Percentiles rank a stretch among this genome's conserved stretches.
Conservation (phyloP, 2,329 filamentous ascomycete genomes). For the Fonsecaea nubica region DNA sequence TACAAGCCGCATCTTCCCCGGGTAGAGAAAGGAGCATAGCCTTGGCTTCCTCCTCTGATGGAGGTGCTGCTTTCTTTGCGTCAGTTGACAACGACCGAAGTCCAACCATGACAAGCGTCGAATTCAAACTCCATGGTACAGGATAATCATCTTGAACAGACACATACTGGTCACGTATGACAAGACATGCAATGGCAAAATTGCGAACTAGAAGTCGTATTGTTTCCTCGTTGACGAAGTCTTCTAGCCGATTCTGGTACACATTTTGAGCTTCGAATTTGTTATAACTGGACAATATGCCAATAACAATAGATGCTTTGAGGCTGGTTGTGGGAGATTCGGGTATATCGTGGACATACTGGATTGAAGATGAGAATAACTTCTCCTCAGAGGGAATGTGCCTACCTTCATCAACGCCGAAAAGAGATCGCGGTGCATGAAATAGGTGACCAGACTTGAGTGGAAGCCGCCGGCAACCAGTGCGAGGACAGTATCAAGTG, state of each 20-base stretch:
- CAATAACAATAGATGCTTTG: slow-evolving; percentile 80
- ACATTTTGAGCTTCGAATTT: slow-evolving; percentile 99
- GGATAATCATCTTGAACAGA: slow-evolving; percentile 88
- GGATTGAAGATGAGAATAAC: slow-evolving; percentile 26
- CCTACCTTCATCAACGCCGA: slow-evolving; percentile 90
- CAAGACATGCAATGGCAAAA: slow-evolving; percentile 74
- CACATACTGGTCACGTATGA: slow-evolving; percentile 76
- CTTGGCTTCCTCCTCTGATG: slow-evolving; percentile 79
- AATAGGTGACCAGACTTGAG: slow-evolving; percentile 90
- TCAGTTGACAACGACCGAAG: slow-evolving; percentile 76
- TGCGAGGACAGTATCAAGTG: slow-evolving; percentile 79
- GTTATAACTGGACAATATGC: slow-evolving; percentile 94
- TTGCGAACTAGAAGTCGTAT: slow-evolving; percentile 82
- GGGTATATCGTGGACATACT: slow-evolving; percentile 62
- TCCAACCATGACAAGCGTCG: slow-evolving; percentile 82
- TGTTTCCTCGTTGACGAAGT: slow-evolving; percentile 90
- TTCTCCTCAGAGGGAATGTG: background rate
- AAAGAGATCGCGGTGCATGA: slow-evolving; percentile 93
- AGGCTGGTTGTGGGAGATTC: slow-evolving; percentile 59
- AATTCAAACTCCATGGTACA: slow-evolving; percentile 84
- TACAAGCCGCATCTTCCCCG: slow-evolving; percentile 75
- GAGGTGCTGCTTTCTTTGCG: slow-evolving; percentile 64
- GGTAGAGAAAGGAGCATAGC: slow-evolving; percentile 82
- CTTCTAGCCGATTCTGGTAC: slow-evolving; percentile 87
- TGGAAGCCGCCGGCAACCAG: slow-evolving; percentile 94